Evolutionary conservation across 2,329 filamentous ascomycete species (phyloP), one percentile per base, ranked within the genome.

Genomic region (Nigrospora osmanthi): DNA sequence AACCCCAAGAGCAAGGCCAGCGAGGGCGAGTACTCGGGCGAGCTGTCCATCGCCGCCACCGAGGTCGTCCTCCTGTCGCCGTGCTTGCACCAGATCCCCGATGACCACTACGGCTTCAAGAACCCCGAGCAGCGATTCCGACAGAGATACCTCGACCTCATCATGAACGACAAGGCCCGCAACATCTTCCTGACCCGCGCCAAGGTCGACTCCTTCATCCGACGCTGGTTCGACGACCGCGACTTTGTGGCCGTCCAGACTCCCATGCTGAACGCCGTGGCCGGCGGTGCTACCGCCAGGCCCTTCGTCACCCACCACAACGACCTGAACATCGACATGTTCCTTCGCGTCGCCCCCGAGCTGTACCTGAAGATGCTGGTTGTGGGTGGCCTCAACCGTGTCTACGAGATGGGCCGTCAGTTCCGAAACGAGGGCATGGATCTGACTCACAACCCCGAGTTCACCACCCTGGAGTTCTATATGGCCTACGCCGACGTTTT

Each of bases 381-480:
- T 41, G 91, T 98, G 31, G 94, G 94, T 59, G 93, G 91, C 48
- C 77, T 97, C 36, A 88, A 95, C 71, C 82, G 87, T 57, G 93
- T 98, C 13, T 98, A 95, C 68, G 93, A 98, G 65, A 81, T 98
- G 51, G 93, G 93, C 52, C 85, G 89, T 54, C 89, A 95, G 64
- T 98, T 98, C 80, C 76, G 93, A 58, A 98, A 98, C 61, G 90
- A 95, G 67, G 87, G 86, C 48, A 85, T 89, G 52, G 89, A 95
- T 64, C 73, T 93, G 42, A 98, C 93, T 9, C 93, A 98, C 75
- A 98, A 97, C 73, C 93, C 87, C 35, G 93, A 98, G 65, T 98
- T 98, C 73, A 98, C 93, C 37, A 95, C 89, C 23, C 88, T 89
- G 65, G 93, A 98, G 67, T 97, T 97, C 71, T 98, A 98, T 70